Evolutionary conservation across 176 grass and related monocot species (phyloP), one percentile per base, ranked within the genome.

Genomic region (Juncus effusus): DNA sequence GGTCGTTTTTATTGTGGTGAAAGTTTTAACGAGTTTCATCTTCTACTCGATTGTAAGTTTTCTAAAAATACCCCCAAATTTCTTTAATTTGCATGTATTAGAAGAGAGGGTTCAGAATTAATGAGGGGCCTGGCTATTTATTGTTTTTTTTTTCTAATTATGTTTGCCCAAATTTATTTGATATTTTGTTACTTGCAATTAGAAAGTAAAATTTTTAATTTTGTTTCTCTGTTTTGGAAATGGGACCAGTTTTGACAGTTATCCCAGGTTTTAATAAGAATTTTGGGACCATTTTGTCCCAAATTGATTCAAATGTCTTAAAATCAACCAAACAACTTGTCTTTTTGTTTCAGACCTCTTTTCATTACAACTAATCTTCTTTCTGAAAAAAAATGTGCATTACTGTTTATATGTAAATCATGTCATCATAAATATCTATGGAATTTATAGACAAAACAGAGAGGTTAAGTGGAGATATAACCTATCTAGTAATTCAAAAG

Each of bases 31-130:
- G 59, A 72, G 73, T 79, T 91, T 83, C 66, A 65, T 73, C 79
- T 96, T 96, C 76, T 96, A 91, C 70, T 44, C 91, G 61, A 56
- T 81, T 78, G 91, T 96, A 81, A 50, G 38, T 42, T 51, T 7
- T 45, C 13, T 59, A 7, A 19, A 47, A 6, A 47, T 47, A 47
- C 9, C 44, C 44, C 44, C 44, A 47, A 47, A 9, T 47, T 47
- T 47, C 9, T 47, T 1, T 6, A 9, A 47, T 6, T 47, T 47
- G 9, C 44, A 47, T 47, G 4, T 9, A 47, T 47, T 47, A 6
- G 44, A 5, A 47, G 9, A 47, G 9, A 47, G 4, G 19, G 19
- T 28, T 28, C 19, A 28, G 19, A 28, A 28, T 28, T 28, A 28
- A 28, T 28, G 19, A 28, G 19, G 19, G 19, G 1, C 19, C 19